Evolutionary conservation across 345 rosid genomes (phyloP), one percentile per base, ranked within the genome.

Genomic region (Leavenworthia alabamica): DNA sequence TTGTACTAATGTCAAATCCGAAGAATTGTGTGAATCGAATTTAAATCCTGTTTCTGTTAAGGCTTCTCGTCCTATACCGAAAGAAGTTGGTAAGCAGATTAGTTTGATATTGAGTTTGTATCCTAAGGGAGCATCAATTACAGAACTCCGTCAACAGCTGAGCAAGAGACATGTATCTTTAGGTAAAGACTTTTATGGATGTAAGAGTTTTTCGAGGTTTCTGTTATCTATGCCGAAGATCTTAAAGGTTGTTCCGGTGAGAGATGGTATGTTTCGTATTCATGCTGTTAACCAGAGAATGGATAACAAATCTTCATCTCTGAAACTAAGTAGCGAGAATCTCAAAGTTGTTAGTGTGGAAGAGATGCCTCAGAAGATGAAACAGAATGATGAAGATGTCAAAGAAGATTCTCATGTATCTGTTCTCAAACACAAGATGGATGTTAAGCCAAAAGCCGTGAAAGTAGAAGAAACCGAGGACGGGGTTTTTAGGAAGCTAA

Each of bases 171-270:
- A 69, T 35, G 56, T 80, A 39, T 15, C 1, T 33, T 20, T 92
- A 6, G 88, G 75, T 73, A 81, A 50, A 75, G 78, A 81, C 40
- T 83, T 77, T 0, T 89, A 78, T 35, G 98, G 97, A 12, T 48
- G 81, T 70, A 79, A 62, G 76, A 83, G 48, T 44, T 85, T 92
- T 55, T 62, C 78, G 5, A 75, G 70, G 26, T 82, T 92, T 76
- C 79, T 92, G 68, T 60, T 76, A 15, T 74, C 97, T 23, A 75
- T 92, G 95, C 88, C 78, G 28, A 68, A 79, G 31, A 73, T 83
- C 62, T 63, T 85, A 65, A 60, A 71, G 76, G 78, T 89, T 60
- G 57, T 71, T 7, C n/a, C 27, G 17, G 52, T 5, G 32, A 57
- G 62, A 35, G 78, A 74, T 75, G 97, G 91, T 43, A 49, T 63